phyloP scores from a whole-genome alignment of 2,329 filamentous ascomycete species.

The Penicillium vulpinum region DNA sequence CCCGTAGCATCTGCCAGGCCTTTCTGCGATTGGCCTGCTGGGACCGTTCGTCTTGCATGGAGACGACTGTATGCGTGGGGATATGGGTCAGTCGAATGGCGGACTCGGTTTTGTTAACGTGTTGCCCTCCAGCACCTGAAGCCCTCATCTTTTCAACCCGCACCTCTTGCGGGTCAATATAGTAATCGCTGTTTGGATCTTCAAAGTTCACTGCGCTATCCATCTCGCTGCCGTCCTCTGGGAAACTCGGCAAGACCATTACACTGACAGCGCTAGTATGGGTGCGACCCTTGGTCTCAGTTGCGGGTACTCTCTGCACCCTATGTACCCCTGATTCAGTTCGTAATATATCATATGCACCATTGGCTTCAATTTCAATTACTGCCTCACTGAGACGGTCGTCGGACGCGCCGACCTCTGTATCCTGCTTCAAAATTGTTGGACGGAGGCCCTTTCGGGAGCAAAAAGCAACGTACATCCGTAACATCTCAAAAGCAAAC shows the following conservation, averaged over 20 bases:
- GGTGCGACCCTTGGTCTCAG: constrained; percentile 85
- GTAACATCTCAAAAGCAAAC: constrained; percentile 82
- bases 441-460: constrained; percentile 64
- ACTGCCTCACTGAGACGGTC: constrained; percentile 80
- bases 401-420: constrained; percentile 66
- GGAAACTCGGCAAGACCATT: constrained; percentile 84
- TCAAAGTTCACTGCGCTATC: constrained; percentile 64
- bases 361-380: constrained; percentile 73
- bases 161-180: constrained; percentile 81
- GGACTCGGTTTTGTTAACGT: constrained; percentile 98
- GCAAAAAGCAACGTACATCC: constrained; percentile 87
- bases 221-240: constrained; percentile 53
- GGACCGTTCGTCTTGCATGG: constrained; percentile 89
- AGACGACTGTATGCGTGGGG: constrained; percentile 81
- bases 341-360: constrained; percentile 78
- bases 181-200: constrained; percentile 88
- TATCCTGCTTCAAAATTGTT: constrained; percentile 76
- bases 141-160: constrained; percentile 86
- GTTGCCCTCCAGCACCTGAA: constrained; percentile 88
- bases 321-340: constrained; percentile 92
- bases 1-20: constrained; percentile 82
- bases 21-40: constrained; percentile 85
- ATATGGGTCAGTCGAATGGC: constrained; percentile 89
- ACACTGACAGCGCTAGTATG: constrained; percentile 93
- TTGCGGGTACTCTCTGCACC: constrained; percentile 89